phyloP scores from a whole-genome alignment of 805 yeast genomes.

The Saccharomycodes ludwigii region DNA sequence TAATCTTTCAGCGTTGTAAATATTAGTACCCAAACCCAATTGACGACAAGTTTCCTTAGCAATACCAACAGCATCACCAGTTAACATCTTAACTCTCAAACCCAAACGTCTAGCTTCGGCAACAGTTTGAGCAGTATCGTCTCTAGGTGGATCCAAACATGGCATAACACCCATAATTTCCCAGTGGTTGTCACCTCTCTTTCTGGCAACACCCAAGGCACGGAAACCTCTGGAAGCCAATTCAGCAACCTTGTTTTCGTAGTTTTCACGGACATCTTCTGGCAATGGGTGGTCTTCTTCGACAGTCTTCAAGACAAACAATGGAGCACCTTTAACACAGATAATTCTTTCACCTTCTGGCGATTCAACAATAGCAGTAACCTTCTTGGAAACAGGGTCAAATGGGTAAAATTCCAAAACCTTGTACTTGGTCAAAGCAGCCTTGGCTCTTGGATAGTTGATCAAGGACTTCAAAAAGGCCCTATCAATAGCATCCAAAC shows the following conservation, averaged over 20 bases:
- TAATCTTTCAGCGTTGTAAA: constrained; percentile 91
- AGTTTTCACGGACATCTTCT: constrained; percentile 85
- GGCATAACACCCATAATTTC: constrained; percentile 97
- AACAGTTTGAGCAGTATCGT: constrained; percentile 92
- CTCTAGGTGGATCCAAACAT: constrained; percentile 98
- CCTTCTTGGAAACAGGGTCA: constrained; percentile 96
- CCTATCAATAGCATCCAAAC: constrained; percentile 94
- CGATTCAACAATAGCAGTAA: constrained; percentile 87
- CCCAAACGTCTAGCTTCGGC: constrained; percentile 84
- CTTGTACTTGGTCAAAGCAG: constrained; percentile 85
- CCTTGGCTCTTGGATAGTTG: constrained; percentile 83
- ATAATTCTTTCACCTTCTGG: constrained; percentile 91
- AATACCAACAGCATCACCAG: constrained; percentile 99
- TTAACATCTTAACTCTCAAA: constrained; percentile 92
- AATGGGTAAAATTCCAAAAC: constrained; percentile 93
- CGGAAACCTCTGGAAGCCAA: constrained; percentile 98
- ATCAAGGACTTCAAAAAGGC: constrained; percentile 89
- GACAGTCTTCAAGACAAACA: constrained; percentile 91
- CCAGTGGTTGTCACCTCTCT: constrained; percentile 98
- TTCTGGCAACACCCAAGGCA: constrained; percentile 97
- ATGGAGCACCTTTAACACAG: constrained; percentile 98
- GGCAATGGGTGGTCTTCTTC: constrained; percentile 96
- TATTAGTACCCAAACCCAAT: constrained; percentile 92
- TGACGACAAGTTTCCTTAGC: constrained; percentile 98
- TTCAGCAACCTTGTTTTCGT: constrained; percentile 95